These are phyloP conservation scores for Dryas alaskensis DNA, from an alignment of 306 rosid species.

Conservation along the genomic window DNA sequence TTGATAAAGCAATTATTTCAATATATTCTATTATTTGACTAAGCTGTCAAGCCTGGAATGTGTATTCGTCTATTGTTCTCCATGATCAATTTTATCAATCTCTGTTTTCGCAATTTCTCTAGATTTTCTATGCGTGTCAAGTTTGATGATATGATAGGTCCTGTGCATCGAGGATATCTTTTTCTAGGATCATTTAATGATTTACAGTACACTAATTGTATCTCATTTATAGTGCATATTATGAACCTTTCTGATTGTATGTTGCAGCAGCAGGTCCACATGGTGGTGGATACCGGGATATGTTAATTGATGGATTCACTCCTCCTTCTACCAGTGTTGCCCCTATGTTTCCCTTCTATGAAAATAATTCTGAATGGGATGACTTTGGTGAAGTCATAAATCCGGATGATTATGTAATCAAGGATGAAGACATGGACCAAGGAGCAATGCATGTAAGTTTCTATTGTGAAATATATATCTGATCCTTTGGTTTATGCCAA, in stretches of 20 bases:
- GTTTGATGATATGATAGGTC: background rate
- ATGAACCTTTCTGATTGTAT: conserved; percentile 30
- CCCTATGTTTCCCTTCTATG: conserved; percentile 86
- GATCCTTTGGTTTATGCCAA: conserved; percentile 2
- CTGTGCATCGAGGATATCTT: background rate
- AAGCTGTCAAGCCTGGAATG: background rate
- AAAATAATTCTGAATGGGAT: conserved; percentile 81
- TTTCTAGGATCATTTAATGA: background rate
- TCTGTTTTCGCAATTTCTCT: background rate
- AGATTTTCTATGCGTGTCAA: background rate
- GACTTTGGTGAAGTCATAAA: conserved; percentile 97
- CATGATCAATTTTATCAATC: background rate
- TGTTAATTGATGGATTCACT: conserved; percentile 84
- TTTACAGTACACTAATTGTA: background rate
- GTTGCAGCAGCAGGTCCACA: conserved; percentile 50
- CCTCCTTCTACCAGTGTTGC: conserved; percentile 80
- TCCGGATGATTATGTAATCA: conserved; percentile 96
- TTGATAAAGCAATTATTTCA: background rate
- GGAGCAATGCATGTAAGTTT: conserved; percentile 57
- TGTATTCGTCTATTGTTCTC: background rate
- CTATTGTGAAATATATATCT: conserved; percentile 22
- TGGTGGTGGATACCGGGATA: conserved; percentile 56
- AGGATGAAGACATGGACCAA: conserved; percentile 90
- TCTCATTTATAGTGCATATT: conserved; percentile 1
- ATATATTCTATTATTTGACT: background rate